These are phyloP conservation scores for Oryza nivara DNA, from an alignment of 176 grass and related monocot genomes.

Conservation along the genomic window DNA sequence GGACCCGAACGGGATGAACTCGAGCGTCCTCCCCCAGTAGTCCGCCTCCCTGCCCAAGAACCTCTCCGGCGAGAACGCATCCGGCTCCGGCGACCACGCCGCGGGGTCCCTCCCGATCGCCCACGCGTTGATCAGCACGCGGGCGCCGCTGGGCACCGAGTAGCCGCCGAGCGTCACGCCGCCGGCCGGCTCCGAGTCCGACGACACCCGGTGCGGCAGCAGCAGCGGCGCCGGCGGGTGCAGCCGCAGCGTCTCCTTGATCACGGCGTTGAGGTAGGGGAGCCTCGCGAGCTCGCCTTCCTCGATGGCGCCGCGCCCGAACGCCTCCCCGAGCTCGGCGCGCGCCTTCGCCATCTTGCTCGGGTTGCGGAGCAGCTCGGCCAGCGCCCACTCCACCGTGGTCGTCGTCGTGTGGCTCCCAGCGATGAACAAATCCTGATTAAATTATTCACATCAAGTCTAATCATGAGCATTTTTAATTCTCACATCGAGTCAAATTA, in stretches of 20 bases:
- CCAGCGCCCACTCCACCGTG: conserved; percentile 52
- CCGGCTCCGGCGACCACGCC: conserved; percentile 35
- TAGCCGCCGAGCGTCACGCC: conserved; percentile 36
- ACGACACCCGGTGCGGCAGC: conserved; percentile 39
- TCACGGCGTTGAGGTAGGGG: conserved; percentile 45
- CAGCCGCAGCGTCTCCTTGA: conserved; percentile 54
- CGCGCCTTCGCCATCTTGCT: conserved; percentile 43
- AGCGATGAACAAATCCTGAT: conserved; percentile 43
- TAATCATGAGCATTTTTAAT: neutral
- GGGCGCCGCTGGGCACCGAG: conserved; percentile 38
- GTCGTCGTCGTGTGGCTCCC: conserved; percentile 45
- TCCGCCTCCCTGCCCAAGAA: conserved; percentile 50
- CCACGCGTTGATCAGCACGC: conserved; percentile 42
- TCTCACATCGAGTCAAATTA: too few species aligned
- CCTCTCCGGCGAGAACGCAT: conserved; percentile 51
- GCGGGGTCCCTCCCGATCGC: conserved; percentile 50
- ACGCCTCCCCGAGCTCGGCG: conserved; percentile 36
- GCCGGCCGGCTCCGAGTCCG: conserved; percentile 5
- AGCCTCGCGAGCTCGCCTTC: conserved; percentile 36
- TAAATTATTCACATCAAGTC: neutral
- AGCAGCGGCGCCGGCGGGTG: conserved; percentile 43
- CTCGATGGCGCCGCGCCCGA: conserved; percentile 4
- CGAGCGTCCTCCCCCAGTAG: conserved; percentile 37
- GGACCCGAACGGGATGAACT: conserved; percentile 50
- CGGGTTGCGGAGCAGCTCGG: conserved; percentile 54